Evolutionary conservation across 805 yeast species (phyloP), one percentile per base, ranked within the genome.

Genomic region (Pichia phayaonensis): DNA sequence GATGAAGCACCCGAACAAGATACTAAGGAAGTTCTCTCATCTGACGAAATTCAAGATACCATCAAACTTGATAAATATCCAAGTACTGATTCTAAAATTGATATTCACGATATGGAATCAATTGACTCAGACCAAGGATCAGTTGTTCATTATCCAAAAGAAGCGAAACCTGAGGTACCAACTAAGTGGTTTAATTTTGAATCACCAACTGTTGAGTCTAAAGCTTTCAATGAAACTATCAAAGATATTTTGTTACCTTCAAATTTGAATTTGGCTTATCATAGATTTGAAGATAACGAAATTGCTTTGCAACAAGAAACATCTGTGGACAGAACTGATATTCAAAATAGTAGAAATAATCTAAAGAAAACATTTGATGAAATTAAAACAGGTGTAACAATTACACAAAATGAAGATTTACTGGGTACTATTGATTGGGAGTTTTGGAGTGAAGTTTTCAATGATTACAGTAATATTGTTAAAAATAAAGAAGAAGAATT

Each of bases 391-490:
- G 77, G 80, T 10, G 74, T 76, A n/a, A 64, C 62, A 42, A 67
- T 68, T 15, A 65, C 72, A 29, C 64, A 69, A 40, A 60, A 67
- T 47, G 62, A 57, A 42, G 58, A 54, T 26, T 47, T 67, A 24
- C 59, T 68, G 12, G 48, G 62, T 53, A 70, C 75, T 24, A 75
- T 83, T 44, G 87, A 85, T 62, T 86, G 94, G 94, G 86, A 85
- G 43, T 86, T 88, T 63, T 92, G 98, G 98, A 77, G 90, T 7
- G 71, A 71, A 38, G 86, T 90, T 18, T 88, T 89, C 4, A 81
- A 84, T 55, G 85, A 90, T 63, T 88, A 89, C 61, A 73, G 81
- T n/a, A 62, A 66, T 0, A 81, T 85, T 10, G 90, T 90, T 2
- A 72, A 76, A 47, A 70, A 75, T 21, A 80, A 80, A 24, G 83